Conservation (phyloP, 169 alveolate genomes). For the Plasmodium gonderi region DNA sequence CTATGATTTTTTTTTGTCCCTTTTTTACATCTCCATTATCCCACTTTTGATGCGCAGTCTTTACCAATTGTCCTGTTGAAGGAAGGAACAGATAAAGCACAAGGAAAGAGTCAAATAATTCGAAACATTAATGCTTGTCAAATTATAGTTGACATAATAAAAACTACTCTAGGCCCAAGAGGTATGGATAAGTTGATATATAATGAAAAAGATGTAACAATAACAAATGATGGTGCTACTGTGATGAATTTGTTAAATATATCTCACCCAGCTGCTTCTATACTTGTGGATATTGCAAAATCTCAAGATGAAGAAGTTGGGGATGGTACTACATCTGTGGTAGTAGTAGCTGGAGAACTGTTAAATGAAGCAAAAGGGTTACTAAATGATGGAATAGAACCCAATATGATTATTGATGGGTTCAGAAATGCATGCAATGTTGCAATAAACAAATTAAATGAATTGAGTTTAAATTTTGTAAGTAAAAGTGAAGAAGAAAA, state of each 20-base stretch:
- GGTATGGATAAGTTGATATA: conserved; percentile 99
- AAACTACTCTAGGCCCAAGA: conserved; percentile 97
- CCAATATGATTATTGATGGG: conserved; percentile 95
- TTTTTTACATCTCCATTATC: neutral
- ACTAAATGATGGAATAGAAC: conserved; percentile 96
- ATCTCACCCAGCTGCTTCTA: conserved; percentile 98
- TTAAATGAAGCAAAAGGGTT: conserved; percentile 95
- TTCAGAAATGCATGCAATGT: conserved; percentile 92
- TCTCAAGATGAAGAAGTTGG: conserved; percentile 98
- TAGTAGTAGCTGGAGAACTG: conserved; percentile 96
- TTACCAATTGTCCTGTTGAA: conserved; percentile 93
- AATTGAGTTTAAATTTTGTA: conserved; percentile 80
- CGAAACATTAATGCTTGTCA: conserved; percentile 97
- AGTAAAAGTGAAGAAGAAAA: conserved; percentile 86
- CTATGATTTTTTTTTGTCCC: too few relatives aligned
- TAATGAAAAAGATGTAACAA: conserved; percentile 90
- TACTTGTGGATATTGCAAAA: conserved; percentile 96
- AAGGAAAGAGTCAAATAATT: conserved; percentile 96
- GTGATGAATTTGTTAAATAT: conserved; percentile 93
- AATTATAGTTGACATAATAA: conserved; percentile 94
- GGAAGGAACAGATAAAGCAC: conserved; percentile 97
- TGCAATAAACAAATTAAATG: conserved; percentile 85
- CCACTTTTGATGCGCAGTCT: conserved; percentile 69
- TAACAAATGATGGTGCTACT: conserved; percentile 99
- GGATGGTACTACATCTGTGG: conserved; percentile 97